A percentile compares a stretch with the other conserved stretches of the same genome.
Evolutionary conservation across 768 basidiomycete genomes (phyloP).

Genomic region (Trametes cinnabarina): DNA sequence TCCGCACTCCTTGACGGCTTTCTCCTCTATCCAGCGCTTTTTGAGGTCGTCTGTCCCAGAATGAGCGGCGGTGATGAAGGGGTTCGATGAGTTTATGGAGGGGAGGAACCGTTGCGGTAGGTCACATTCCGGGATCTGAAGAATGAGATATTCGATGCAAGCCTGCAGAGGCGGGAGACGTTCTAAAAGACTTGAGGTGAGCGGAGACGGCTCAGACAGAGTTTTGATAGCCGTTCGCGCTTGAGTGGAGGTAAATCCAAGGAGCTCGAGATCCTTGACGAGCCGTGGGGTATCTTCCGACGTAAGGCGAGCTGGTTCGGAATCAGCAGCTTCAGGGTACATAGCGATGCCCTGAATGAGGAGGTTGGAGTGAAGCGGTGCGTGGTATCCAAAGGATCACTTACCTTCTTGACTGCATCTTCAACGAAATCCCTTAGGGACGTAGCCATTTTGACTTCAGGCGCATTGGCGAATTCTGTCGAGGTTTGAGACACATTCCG

Average conservation of each 20-base stretch:
- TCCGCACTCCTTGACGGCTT: conserved; percentile 79
- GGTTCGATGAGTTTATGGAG: conserved; percentile 58
- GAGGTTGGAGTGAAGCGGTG: not conserved
- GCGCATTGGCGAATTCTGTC: conserved; percentile 45
- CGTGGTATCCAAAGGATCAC: conserved; percentile 1
- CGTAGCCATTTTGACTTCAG: conserved; percentile 84
- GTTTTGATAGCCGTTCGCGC: conserved; percentile 52
- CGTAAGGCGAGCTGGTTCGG: conserved; percentile 35
- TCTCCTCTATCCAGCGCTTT: conserved; percentile 76
- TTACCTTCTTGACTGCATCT: conserved; percentile 72
- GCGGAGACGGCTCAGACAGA: conserved; percentile 53
- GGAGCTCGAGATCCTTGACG: conserved; percentile 51
- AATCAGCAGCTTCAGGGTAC: conserved; percentile 48
- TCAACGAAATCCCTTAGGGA: conserved; percentile 78
- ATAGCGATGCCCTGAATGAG: conserved; percentile 55
- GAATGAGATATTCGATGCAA: conserved; percentile 78
- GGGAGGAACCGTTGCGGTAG: conserved; percentile 73
- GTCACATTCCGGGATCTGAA: conserved; percentile 85
- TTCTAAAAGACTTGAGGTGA: conserved; percentile 60
- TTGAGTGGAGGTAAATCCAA: conserved; percentile 67
- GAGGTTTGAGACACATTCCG: conserved; percentile 22
- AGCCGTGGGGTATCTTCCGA: conserved; percentile 44
- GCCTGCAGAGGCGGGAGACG: conserved; percentile 68
- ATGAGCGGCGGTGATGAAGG: conserved; percentile 67
- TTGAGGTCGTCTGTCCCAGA: conserved; percentile 62